Evolutionary conservation across 2,329 filamentous ascomycete genomes (phyloP).

Genomic region (Cladorrhinum sp.): DNA sequence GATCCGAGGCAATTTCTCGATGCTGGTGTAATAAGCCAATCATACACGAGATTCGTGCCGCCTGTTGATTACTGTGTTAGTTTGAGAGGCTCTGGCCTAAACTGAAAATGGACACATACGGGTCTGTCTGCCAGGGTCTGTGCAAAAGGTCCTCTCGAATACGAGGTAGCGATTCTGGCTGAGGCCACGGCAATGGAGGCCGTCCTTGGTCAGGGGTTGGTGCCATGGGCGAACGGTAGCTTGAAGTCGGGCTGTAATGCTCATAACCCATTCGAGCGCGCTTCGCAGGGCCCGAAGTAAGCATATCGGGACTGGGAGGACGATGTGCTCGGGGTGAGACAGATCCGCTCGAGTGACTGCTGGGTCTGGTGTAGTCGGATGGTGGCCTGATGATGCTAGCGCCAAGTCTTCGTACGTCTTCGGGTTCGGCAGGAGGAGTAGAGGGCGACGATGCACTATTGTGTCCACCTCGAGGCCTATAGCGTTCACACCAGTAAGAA

Average conservation of each 20-base stretch:
- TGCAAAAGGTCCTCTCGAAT: constrained; percentile 49
- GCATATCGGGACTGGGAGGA: constrained; percentile 31
- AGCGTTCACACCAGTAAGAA: constrained; percentile 14
- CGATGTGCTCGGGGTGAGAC: constrained; percentile 45
- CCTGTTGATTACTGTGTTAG: neutral
- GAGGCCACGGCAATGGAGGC: constrained; percentile 36
- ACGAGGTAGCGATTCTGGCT: constrained; percentile 40
- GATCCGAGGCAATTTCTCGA: neutral
- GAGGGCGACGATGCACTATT: constrained; percentile 50
- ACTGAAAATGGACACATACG: constrained; percentile 37
- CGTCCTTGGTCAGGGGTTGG: constrained; percentile 39
- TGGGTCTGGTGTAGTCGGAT: constrained; percentile 38
- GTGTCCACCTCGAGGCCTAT: constrained; percentile 56
- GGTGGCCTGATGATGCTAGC: constrained; percentile 30
- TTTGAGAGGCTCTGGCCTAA: constrained; percentile 29
- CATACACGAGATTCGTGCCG: neutral
- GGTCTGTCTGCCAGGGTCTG: constrained; percentile 50
- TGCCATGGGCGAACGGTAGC: constrained; percentile 33
- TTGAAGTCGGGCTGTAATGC: constrained; percentile 38
- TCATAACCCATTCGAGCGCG: constrained; percentile 48
- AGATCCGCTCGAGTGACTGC: constrained; percentile 46
- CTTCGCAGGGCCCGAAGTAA: constrained; percentile 42
- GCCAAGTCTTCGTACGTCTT: constrained; percentile 40
- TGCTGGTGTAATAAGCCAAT: neutral
- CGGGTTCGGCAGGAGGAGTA: constrained; percentile 50